Evolutionary conservation across 106 monocot genomes (phyloP).

Genomic region (Dendrobium huoshanense): DNA sequence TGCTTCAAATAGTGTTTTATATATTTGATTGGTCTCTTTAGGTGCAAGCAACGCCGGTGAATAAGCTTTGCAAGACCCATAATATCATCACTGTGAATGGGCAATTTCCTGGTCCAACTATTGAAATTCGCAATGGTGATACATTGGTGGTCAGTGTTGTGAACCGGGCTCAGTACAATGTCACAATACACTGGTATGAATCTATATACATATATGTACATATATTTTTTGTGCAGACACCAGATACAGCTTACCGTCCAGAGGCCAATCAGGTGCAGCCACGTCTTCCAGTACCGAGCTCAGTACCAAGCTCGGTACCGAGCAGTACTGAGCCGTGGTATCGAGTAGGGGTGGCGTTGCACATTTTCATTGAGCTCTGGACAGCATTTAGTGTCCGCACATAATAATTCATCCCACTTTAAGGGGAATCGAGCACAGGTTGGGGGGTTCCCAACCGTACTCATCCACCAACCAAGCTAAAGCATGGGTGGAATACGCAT

Average conservation of each 20-base stretch:
- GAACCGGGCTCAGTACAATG: conserved; percentile 47
- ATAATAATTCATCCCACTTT: too few species aligned
- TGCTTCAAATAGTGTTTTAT: neutral
- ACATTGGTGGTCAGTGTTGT: conserved; percentile 52
- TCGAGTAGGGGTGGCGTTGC: too few species aligned
- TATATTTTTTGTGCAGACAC: neutral
- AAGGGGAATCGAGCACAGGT: too few species aligned
- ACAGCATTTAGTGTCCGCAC: too few species aligned
- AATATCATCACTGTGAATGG: conserved; percentile 65
- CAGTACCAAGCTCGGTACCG: too few species aligned
- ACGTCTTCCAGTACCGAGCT: too few species aligned
- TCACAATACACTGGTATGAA: conserved; percentile 61
- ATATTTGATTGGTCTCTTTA: neutral
- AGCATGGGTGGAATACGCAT: neutral
- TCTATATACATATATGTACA: neutral
- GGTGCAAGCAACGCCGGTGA: conserved; percentile 58
- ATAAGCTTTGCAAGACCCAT: conserved; percentile 66
- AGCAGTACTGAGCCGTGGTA: too few species aligned
- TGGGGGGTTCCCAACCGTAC: too few species aligned
- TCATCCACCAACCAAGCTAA: too few species aligned
- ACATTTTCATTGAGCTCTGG: too few species aligned
- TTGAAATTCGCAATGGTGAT: conserved; percentile 51
- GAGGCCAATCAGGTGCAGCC: too few species aligned
- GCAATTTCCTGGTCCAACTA: conserved; percentile 56
- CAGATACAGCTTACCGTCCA: too few species aligned